These are phyloP conservation scores for Chloris gayana DNA, from an alignment of 176 grass and related monocot genomes.

Conservation along the genomic window DNA sequence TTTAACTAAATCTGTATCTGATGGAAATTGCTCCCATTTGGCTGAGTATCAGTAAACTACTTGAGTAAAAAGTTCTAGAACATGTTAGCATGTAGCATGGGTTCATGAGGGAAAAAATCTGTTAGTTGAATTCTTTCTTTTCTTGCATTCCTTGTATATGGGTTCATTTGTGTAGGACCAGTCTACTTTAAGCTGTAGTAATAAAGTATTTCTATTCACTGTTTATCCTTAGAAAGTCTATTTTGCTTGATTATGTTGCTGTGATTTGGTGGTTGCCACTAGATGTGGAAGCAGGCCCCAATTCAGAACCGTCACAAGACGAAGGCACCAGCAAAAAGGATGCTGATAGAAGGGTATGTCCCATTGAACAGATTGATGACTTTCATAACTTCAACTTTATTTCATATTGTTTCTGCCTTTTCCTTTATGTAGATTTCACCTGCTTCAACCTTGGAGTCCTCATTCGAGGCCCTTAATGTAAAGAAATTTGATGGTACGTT, in stretches of 20 bases:
- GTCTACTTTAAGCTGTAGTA: not conserved
- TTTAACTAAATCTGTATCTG: not conserved
- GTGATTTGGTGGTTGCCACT: conserved; percentile 28
- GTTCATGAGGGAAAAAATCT: not conserved
- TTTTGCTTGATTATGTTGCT: conserved; percentile 17
- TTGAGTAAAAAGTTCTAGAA: not conserved
- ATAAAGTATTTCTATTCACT: not conserved
- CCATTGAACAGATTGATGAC: conserved; percentile 11
- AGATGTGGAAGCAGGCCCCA: conserved; percentile 38
- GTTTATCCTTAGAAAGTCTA: conserved; percentile 6
- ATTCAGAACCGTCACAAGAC: conserved; percentile 40
- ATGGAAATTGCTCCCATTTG: conserved; percentile 7
- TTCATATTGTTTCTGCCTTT: conserved; percentile 26
- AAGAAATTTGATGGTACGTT: conserved; percentile 94
- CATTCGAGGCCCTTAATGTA: conserved; percentile 90
- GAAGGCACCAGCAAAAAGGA: conserved; percentile 76
- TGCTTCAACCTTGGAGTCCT: conserved; percentile 80
- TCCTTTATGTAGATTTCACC: conserved; percentile 70
- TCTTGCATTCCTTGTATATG: not conserved
- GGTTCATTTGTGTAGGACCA: not conserved
- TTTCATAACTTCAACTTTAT: conserved; percentile 37
- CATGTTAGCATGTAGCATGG: not conserved
- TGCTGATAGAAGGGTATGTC: conserved; percentile 65
- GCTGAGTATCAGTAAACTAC: not conserved
- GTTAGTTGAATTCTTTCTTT: conserved; percentile 13